Base-by-base conservation (phyloP, 129 eudicot species). In the Escallonia rubra region DNA sequence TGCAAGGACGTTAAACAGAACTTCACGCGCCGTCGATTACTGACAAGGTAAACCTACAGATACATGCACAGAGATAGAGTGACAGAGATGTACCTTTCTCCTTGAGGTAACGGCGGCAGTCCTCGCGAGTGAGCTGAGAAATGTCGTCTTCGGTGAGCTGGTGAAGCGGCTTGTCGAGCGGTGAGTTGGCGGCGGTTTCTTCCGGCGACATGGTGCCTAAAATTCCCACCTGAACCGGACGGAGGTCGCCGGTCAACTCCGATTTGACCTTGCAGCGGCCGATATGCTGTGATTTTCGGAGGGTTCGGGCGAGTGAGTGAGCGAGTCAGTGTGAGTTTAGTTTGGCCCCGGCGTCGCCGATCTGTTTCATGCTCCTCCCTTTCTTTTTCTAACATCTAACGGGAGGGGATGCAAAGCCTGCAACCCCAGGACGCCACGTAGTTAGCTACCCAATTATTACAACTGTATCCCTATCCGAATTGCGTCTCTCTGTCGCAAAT, bases 81-180 rank as follows among this genome's bases (percentile, higher is more conserved):
- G 53, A 10, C 57, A 74, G 72, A 68, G 41, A 42, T 8, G 13
- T 49, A 87, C 98, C 99, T 94, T 89, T 94, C 6, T 79, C 87
- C 61, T 89, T 89, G 80, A 88, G 98, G 87, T 70, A 92, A 57
- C 84, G 92, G 77, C 98, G 98, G 83, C 96, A 93, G 44, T 93
- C 95, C 77, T 89, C 98, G 73, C 98, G 98, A 69, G 98, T 93
- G 86, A 93, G 75, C 78, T 89, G 96, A 74, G 92, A 80, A 78
- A 93, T 86, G 96, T 93, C 98, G 43, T 89, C 96, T 53, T 93
- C 98, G 3, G 96, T 93, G 75, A 89, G 98, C 53, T 41, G 86
- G 70, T 86, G 83, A 53, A 93, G 90, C 48, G 98, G 98, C 70
- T 84, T 89, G 73, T 89, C 90, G 2, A 93, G 92, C 2, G 68